Base-by-base conservation (phyloP, 371 early-diverging fungal species). In the Rhizopus stolonifer region DNA sequence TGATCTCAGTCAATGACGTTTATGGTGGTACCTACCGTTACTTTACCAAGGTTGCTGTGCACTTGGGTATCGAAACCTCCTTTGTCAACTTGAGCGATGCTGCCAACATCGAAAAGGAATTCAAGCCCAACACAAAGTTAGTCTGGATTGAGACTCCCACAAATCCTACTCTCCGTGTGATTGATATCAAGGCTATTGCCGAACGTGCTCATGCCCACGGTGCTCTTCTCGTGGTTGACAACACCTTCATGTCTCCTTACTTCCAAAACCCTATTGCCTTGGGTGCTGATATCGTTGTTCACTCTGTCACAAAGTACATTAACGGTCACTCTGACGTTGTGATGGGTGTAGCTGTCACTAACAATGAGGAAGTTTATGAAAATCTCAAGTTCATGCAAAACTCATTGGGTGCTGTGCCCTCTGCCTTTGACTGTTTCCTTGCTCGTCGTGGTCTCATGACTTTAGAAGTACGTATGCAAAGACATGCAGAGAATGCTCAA, bases 271-370 rank as follows among this genome's bases (percentile, higher is more conserved):
- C 98, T 8, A 79, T 97, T 21, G 52, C 72, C 9, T 77, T 96
- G 52, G 98, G 98, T 50, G 98, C 97, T 38, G 98, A 98, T 69
- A 81, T 97, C 53, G 96, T 92, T n/a, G 90, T 96, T 19, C 97
- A 98, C 80, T 94, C 95, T n/a, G 94, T 93, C 23, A 96, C 98
- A 42, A 98, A 98, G 77, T 96, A 95, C 77, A 86, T 97, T 69
- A 97, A 96, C 79, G 98, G 99, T 43, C 98, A 98, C 80, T 93
- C 93, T 25, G 99, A 98, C 72, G 96, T 94, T 15, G 91, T 96
- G 11, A 95, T 96, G 93, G 99, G 99, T 67, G 84, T 95, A 38
- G 93, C 92, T 25, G 86, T 89, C 14, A 93, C 92, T 49, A 88
- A 80, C 70, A 71, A 84, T 67, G 84, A 87, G 32, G 81, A 77